Evolutionary conservation across 441 rosid species (phyloP), one percentile per base, ranked within the genome.

Genomic region (Erodium texanum): DNA sequence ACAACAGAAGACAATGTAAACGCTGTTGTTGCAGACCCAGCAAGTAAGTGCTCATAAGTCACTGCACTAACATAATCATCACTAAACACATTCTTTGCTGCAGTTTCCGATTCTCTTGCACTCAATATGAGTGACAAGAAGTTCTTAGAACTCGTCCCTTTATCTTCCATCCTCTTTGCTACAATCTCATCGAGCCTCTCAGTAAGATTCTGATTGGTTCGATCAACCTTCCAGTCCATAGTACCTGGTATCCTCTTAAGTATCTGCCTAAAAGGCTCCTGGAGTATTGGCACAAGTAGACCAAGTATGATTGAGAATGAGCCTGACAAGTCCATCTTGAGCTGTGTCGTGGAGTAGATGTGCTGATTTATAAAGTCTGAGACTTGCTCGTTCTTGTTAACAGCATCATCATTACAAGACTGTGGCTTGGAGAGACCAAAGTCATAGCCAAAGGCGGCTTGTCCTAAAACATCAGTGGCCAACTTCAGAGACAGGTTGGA

Each of bases 241-340:
- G 95, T 89, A 58, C 90, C 89, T 0, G 96, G 98, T 67, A 93
- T 87, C 68, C 96, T 80, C 84, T 84, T 89, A 12, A 93, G 81
- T 38, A 93, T 69, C 84, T 88, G 97, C 78, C 97, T 83, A 36
- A 89, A 85, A 7, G 97, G 96, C 64, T 88, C 98, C 71, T 90
- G 97, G 68, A 93, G 84, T n/a, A 90, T 74, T 0, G 96, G 97
- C 29, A 89, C 66, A 50, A 93, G 86, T 63, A 87, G 77, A 64
- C 98, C 98, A 16, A 89, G 45, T 50, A 93, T 82, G 73, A 90
- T 90, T 0, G 95, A 93, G 63, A 89, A 27, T 10, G 98, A 89
- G 62, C 97, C 98, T 0, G 98, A 87, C 22, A 89, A 78, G 68
- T 93, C 97, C 97, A 93, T 90, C 83, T 93, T 93, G 23, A 93